phyloP scores from a whole-genome alignment of 352 stramenopile genomes.

The Globisporangium carolinianum region DNA sequence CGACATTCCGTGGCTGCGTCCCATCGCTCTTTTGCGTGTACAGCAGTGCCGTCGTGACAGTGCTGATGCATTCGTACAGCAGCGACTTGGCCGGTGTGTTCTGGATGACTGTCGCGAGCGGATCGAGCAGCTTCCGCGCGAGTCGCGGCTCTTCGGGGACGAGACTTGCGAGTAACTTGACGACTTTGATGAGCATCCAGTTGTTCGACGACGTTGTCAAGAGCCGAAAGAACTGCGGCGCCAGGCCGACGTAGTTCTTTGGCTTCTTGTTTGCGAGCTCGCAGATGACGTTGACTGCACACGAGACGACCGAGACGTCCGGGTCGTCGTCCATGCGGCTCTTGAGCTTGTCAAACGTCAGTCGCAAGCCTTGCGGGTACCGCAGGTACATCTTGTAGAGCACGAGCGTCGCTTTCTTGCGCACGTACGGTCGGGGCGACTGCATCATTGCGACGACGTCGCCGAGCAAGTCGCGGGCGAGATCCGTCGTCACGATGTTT shows the following conservation, averaged over 20 bases:
- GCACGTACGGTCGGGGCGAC: slow-evolving; percentile 94
- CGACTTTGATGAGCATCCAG: slow-evolving; percentile 99
- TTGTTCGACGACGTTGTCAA: slow-evolving; percentile 98
- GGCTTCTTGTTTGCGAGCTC: slow-evolving; percentile 99
- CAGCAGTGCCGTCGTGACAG: slow-evolving; percentile 94
- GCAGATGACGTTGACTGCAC: slow-evolving; percentile 99
- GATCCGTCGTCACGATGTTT: slow-evolving; percentile 98
- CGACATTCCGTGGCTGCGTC: slow-evolving; percentile 90
- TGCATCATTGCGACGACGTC: slow-evolving; percentile 91
- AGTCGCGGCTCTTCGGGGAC: slow-evolving; percentile 97
- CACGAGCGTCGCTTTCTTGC: slow-evolving; percentile 98
- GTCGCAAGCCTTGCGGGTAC: slow-evolving; percentile 95
- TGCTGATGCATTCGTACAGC: slow-evolving; percentile 97
- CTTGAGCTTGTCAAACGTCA: slow-evolving; percentile 98
- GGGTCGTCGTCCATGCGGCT: slow-evolving; percentile 94
- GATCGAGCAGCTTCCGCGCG: slow-evolving; percentile 96
- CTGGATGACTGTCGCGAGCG: slow-evolving; percentile 95
- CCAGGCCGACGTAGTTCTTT: slow-evolving; percentile 97
- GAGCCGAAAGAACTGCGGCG: slow-evolving; percentile 97
- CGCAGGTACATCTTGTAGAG: slow-evolving; percentile 99
- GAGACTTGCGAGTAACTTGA: slow-evolving; percentile 97
- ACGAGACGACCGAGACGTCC: slow-evolving; percentile 95
- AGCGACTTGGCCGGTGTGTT: slow-evolving; percentile 98
- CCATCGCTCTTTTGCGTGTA: slow-evolving; percentile 96
- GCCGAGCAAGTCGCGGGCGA: slow-evolving; percentile 91